Base-by-base conservation (phyloP, 768 basidiomycete species). In the Chalciporus sphaerocephalus region DNA sequence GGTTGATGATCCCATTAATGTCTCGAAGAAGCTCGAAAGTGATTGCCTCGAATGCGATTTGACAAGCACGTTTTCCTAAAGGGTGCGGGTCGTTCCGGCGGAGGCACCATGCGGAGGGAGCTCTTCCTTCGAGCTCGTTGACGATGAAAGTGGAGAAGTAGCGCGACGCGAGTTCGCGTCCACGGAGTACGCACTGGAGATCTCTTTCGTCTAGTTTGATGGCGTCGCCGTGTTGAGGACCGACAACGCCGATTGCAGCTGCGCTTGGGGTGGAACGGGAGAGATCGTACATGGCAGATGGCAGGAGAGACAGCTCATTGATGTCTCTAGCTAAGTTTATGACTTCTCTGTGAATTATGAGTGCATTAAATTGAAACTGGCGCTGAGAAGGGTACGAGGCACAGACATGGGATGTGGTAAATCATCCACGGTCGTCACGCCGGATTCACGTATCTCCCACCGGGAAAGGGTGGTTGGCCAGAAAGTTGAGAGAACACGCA, bases 251-350 rank as follows among this genome's bases (percentile, higher is more conserved):
- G 6, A 70, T 61, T 22, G 76, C 76, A 25, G 79, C 77, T 39
- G 79, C 77, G 55, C 80, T 86, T 2, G 83, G 79, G 23, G 76
- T 66, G 54, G 68, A 78, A 32, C 87, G 83, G 17, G 83, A 87
- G 33, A 90, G 75, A 61, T 89, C 87, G 62, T 90, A 90, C 66
- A 87, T 86, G 5, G 86, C 86, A 22, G 87, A 75, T 5, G 86
- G 85, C 3, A 88, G 70, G 25, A 89, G 75, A 52, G 80, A 75
- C 0, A 68, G 69, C 0, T 79, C 72, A 33, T 76, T 65, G 21
- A 75, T 73, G 44, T 76, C 74, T 46, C 79, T 73, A 17, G 83
- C 85, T 4, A 88, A 66, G 38, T 81, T 81, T 54, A 89, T 85
- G 45, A 87, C 69, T 25, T 79, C 64, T 52, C 85, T 87, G 55